Conservation (phyloP, 495 filamentous ascomycete species). For the Immersiella caudata region DNA sequence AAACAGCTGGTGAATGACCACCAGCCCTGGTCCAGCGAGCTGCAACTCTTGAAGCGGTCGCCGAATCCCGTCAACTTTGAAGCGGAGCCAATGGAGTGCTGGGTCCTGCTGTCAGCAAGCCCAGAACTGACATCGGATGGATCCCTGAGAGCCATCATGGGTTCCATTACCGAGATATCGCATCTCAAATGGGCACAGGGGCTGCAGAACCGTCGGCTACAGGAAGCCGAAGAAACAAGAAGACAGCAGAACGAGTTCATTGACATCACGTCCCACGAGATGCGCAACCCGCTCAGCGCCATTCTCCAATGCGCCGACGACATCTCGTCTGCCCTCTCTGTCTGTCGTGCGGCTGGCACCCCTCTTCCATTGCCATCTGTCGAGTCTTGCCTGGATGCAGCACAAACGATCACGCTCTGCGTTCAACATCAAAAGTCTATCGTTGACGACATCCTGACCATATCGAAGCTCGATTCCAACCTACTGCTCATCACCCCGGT, state of each 20-base stretch:
- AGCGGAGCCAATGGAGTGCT: constrained; percentile 54
- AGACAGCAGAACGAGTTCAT: constrained; percentile 70
- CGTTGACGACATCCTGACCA: constrained; percentile 72
- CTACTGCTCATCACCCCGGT: constrained; percentile 67
- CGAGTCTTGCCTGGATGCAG: constrained; percentile 37
- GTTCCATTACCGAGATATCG: constrained; percentile 55
- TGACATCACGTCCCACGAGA: constrained; percentile 76
- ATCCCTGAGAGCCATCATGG: constrained; percentile 62
- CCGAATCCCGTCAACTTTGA: constrained; percentile 45
- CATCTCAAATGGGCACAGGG: constrained; percentile 61
- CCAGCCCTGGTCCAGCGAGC: constrained; percentile 58
- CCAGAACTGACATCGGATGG: constrained; percentile 58
- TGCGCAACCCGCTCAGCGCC: constrained; percentile 71
- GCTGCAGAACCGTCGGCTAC: constrained; percentile 56
- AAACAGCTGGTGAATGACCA: constrained; percentile 51
- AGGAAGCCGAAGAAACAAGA: constrained; percentile 61
- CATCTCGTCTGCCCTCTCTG: constrained; percentile 55
- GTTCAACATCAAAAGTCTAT: constrained; percentile 74
- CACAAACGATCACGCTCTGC: constrained; percentile 67
- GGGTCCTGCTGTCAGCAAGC: constrained; percentile 66
- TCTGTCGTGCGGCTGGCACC: constrained; percentile 31
- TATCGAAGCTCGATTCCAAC: constrained; percentile 74
- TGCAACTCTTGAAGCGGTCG: constrained; percentile 63
- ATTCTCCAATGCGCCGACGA: constrained; percentile 73
- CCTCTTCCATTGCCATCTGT: constrained; percentile 14